Evolutionary conservation across 148 eudicot species (phyloP).

Genomic region (Heliamphora exappendiculata): DNA sequence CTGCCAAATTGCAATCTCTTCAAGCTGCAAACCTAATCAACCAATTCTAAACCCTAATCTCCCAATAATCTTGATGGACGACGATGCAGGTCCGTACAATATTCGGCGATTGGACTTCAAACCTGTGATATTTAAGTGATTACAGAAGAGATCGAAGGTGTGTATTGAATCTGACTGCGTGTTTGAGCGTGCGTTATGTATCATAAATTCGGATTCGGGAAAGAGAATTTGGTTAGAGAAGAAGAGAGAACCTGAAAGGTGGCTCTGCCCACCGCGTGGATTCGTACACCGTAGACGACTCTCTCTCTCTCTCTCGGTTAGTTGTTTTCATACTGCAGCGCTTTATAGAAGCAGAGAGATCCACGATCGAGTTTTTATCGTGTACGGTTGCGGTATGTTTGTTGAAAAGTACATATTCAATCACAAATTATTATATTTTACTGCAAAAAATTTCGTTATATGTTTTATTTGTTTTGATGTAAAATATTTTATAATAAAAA

Average conservation of each 20-base stretch:
- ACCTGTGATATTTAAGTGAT: neutral
- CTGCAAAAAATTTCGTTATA: too few species aligned
- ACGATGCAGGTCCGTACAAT: neutral
- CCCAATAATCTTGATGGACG: neutral
- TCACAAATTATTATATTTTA: too few species aligned
- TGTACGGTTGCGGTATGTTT: too few species aligned
- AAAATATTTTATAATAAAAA: too few species aligned
- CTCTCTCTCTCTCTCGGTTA: neutral
- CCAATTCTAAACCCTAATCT: conserved; percentile 1
- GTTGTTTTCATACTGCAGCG: neutral
- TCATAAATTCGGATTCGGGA: neutral
- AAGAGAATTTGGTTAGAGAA: conserved; percentile 1
- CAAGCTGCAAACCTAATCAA: neutral
- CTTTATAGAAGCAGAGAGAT: too few species aligned
- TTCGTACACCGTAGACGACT: neutral
- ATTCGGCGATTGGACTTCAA: neutral
- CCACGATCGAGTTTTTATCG: too few species aligned
- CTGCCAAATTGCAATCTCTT: too few species aligned
- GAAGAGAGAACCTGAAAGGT: conserved; percentile 1
- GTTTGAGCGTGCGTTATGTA: too few species aligned
- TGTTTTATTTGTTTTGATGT: too few species aligned
- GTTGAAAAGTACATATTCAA: too few species aligned
- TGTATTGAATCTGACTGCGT: too few species aligned
- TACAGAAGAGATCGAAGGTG: neutral
- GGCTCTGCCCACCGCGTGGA: neutral